Evolutionary conservation across 139 green algal species (phyloP), one percentile per base, ranked within the genome.

Genomic region (Spirogloea muscicola): DNA sequence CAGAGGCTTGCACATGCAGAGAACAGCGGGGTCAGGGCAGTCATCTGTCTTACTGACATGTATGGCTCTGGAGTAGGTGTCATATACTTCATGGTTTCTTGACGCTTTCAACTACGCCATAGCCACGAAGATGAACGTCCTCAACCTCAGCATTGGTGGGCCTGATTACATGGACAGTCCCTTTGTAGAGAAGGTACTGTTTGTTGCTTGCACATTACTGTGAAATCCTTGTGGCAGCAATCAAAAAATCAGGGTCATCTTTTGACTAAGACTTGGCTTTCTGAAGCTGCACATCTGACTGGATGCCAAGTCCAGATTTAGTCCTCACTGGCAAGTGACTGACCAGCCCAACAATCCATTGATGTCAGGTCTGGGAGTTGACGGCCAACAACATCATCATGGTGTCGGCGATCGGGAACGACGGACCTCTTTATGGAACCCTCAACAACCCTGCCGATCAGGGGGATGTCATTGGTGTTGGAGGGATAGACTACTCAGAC

Each of bases 81-180:
- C 91, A 21, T 98, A 93, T 84, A 98, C 94, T 2, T 95, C 87
- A 57, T 99, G 95, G 95, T 98, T 98, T 77, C 80, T 99, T 46
- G 95, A 99, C 72, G 94, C 94, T 4, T 98, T 99, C 88, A 99
- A 99, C 78, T 97, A 98, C 76, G 94, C 94, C 18, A 91, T 98
- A 38, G 83, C 85, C 18, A 90, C 84, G 0, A 62, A 88, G 25
- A 91, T 98, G 76, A 74, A 97, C 72, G 82, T 99, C 6, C 87
- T 99, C 72, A 99, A 99, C 84, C 84, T 99, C 13, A 93, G 85
- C 72, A 99, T 99, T 63, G 94, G 94, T 2, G 94, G 94, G 0
- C 95, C 95, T 27, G 95, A 99, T 81, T 97, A 91, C 75, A 70
- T 98, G 77, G 95, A 99, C 83, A 51, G 79, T n/a, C 94, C 95